Evolutionary conservation across 345 rosid genomes (phyloP).

Genomic region (Melaleuca alternifolia): DNA sequence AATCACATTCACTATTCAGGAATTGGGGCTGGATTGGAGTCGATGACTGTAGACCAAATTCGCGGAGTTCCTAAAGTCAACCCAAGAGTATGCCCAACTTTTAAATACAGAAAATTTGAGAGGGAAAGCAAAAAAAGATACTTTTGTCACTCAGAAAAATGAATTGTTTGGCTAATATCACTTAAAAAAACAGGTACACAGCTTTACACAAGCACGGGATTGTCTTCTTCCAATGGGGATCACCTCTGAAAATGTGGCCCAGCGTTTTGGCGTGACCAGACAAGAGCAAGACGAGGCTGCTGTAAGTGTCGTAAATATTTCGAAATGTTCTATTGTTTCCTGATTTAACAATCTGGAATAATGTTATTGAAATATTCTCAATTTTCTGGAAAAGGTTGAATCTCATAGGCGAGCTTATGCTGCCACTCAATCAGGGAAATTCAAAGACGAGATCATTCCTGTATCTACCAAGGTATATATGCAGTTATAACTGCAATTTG

Average conservation of each 20-base stretch:
- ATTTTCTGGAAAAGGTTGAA: conserved; percentile 46
- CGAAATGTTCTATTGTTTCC: background rate
- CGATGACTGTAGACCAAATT: conserved; percentile 49
- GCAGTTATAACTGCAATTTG: background rate
- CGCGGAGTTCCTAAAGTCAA: conserved; percentile 18
- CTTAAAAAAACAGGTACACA: conserved; percentile 30
- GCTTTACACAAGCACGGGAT: conserved; percentile 64
- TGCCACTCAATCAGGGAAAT: conserved; percentile 79
- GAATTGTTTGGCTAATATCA: background rate
- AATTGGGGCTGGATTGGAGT: conserved; percentile 88
- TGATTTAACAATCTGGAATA: background rate
- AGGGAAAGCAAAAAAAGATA: background rate
- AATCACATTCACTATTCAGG: conserved; percentile 27
- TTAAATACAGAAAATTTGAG: background rate
- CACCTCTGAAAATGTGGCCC: conserved; percentile 94
- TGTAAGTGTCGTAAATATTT: conserved; percentile 23
- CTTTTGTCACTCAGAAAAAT: background rate
- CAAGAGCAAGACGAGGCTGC: conserved; percentile 90
- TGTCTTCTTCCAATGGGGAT: conserved; percentile 98
- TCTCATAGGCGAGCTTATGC: conserved; percentile 94
- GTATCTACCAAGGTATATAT: conserved; percentile 63
- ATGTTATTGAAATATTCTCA: background rate
- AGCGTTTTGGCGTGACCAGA: conserved; percentile 66
- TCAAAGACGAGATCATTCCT: conserved; percentile 81
- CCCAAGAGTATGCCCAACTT: conserved; percentile 44